phyloP scores from a whole-genome alignment of 805 yeast species.

The Yamadazyma nakazawae region DNA sequence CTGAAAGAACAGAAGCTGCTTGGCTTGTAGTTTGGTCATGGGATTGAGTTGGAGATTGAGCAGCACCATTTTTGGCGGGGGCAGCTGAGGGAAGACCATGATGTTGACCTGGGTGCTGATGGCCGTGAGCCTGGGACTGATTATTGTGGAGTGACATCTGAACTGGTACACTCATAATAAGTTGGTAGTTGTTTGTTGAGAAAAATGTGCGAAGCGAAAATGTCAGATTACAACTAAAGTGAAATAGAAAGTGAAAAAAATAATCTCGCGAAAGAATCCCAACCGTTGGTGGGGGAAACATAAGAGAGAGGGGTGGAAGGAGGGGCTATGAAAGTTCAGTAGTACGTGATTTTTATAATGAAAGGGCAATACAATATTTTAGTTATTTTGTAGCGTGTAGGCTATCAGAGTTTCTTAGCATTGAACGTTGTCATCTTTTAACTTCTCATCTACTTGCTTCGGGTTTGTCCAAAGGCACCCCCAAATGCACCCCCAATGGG shows the following conservation, averaged over 20 bases:
- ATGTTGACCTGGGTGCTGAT: background rate
- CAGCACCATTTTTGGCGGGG: slow-evolving; percentile 3
- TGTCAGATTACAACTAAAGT: slow-evolving; percentile 3
- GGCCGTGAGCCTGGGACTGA: slow-evolving; percentile 1
- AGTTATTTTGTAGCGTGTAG: no score
- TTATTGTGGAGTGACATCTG: slow-evolving; percentile 13
- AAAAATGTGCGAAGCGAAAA: slow-evolving; percentile 2
- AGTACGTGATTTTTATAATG: background rate
- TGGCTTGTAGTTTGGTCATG: slow-evolving; percentile 5
- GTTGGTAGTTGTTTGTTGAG: background rate
- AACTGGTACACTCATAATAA: slow-evolving; percentile 20
- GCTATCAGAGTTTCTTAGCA: no score
- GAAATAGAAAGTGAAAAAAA: background rate
- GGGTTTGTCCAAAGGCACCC: background rate
- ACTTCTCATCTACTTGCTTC: background rate
- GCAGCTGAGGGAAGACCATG: background rate
- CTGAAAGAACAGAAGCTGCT: slow-evolving; percentile 20
- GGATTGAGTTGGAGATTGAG: slow-evolving; percentile 3
- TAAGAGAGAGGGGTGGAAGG: background rate
- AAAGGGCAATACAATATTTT: background rate
- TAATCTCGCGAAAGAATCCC: background rate
- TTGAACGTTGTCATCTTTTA: no score
- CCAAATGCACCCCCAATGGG: background rate
- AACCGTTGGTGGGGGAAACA: background rate
- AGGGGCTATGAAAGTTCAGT: background rate